Percentiles rank a stretch among this genome's conserved stretches.
Conservation (phyloP, 2,329 filamentous ascomycete species). For the Nigrospora osmanthi region DNA sequence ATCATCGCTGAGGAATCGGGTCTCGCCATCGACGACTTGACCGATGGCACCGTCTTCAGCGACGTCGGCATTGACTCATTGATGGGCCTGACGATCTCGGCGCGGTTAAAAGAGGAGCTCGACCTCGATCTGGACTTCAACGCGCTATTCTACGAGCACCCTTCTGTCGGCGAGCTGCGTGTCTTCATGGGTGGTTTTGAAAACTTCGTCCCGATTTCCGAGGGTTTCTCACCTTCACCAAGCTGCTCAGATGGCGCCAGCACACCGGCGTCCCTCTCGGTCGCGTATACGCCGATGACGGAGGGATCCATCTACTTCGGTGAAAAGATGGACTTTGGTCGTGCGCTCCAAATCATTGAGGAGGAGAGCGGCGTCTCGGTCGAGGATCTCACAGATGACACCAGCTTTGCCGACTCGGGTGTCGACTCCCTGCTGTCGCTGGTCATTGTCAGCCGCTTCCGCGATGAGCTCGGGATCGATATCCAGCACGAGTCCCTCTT, state of each 20-base stretch:
- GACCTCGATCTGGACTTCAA: conserved; percentile 14
- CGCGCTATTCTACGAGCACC: conserved; percentile 15
- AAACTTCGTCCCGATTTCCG: background rate
- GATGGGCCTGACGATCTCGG: conserved; percentile 20
- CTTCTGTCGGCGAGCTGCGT: conserved; percentile 10
- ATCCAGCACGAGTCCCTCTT: conserved; percentile 1
- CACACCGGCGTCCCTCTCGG: background rate
- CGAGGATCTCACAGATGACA: conserved; percentile 11
- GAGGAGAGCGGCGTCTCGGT: conserved; percentile 10
- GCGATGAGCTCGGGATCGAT: conserved; percentile 8
- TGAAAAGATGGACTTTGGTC: background rate
- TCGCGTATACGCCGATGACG: background rate
- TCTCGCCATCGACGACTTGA: conserved; percentile 8
- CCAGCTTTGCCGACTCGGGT: conserved; percentile 9
- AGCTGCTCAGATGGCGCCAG: too few relatives aligned
- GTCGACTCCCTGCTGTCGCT: conserved; percentile 10
- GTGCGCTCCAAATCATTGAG: conserved; percentile 3
- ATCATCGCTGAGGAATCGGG: conserved; percentile 22
- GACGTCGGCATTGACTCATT: conserved; percentile 26
- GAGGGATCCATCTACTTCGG: background rate
- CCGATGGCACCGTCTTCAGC: conserved; percentile 16
- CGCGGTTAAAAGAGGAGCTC: conserved; percentile 22
- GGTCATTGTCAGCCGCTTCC: conserved; percentile 7
- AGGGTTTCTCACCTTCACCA: background rate
- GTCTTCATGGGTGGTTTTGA: background rate